Conservation (phyloP, 2,329 filamentous ascomycete genomes). For the Aspergillus pseudotamarii region DNA sequence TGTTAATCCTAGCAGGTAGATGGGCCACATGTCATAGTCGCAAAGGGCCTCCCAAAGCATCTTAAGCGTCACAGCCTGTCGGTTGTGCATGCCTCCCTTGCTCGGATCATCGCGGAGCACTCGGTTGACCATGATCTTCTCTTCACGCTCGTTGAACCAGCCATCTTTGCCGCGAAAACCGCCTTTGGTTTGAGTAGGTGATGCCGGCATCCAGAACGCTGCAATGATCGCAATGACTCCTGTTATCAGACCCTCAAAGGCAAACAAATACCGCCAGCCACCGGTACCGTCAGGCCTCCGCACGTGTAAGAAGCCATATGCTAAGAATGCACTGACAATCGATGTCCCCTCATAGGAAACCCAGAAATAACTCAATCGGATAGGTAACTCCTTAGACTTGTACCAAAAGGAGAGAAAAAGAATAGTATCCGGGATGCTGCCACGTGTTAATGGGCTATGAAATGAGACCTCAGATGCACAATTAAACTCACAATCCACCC, state of each 20-base stretch:
- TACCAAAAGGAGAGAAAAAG: slow-evolving; percentile 75
- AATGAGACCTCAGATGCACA: slow-evolving; percentile 38
- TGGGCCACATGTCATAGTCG: slow-evolving; percentile 62
- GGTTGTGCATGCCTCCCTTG: slow-evolving; percentile 65
- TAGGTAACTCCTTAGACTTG: slow-evolving; percentile 69
- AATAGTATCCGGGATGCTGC: slow-evolving; percentile 46
- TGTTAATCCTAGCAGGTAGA: slow-evolving; percentile 53
- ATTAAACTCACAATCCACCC: slow-evolving; percentile 61
- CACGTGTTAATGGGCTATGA: slow-evolving; percentile 8
- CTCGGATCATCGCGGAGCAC: slow-evolving; percentile 59
- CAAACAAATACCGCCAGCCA: slow-evolving; percentile 50
- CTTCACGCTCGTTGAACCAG: slow-evolving; percentile 69
- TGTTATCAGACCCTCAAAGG: slow-evolving; percentile 52
- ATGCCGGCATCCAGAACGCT: slow-evolving; percentile 63
- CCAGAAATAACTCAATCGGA: slow-evolving; percentile 72
- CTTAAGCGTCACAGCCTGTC: slow-evolving; percentile 53
- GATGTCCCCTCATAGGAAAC: slow-evolving; percentile 57
- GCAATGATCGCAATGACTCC: slow-evolving; percentile 58
- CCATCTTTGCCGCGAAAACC: slow-evolving; percentile 63
- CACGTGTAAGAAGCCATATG: slow-evolving; percentile 48
- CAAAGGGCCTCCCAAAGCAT: slow-evolving; percentile 54
- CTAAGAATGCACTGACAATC: slow-evolving; percentile 52
- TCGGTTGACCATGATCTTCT: slow-evolving; percentile 70
- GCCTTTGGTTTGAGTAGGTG: slow-evolving; percentile 66
- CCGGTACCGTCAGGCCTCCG: slow-evolving; percentile 37